A percentile compares a stretch with the other conserved stretches of the same genome.
phyloP scores from a whole-genome alignment of 352 stramenopile genomes.

The Pseudoperonospora humuli region DNA sequence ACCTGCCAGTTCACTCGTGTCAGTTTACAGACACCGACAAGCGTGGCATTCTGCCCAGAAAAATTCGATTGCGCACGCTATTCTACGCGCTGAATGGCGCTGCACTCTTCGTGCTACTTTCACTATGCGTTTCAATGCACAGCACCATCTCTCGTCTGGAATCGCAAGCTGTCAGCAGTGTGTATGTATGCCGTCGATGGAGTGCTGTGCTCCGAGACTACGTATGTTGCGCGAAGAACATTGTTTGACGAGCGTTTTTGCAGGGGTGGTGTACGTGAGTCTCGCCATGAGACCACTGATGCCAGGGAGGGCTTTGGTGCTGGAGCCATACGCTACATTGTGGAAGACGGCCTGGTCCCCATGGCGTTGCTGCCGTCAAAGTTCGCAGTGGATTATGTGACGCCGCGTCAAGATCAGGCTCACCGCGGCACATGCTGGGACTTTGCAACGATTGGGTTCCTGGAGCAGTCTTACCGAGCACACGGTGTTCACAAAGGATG shows the following conservation, averaged over 20 bases:
- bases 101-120: conserved; percentile 45
- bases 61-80: conserved; percentile 26
- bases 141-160: conserved; percentile 54
- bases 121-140: conserved; percentile 66
- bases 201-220: not conserved
- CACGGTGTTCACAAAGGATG: conserved; percentile 57
- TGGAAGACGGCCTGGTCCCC: conserved; percentile 37
- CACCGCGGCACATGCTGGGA: conserved; percentile 78
- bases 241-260: not conserved
- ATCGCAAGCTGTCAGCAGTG: conserved; percentile 6
- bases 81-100: conserved; percentile 57
- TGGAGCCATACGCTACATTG: conserved; percentile 6
- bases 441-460: conserved; percentile 68
- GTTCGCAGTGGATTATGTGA: conserved; percentile 74
- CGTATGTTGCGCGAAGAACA: not conserved
- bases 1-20: conserved; percentile 8
- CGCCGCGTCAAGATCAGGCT: conserved; percentile 62
- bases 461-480: conserved; percentile 73
- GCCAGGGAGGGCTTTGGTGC: conserved; percentile 6
- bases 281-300: conserved; percentile 9
- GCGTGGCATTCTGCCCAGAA: not conserved
- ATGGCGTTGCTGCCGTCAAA: conserved; percentile 71
- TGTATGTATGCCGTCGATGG: conserved; percentile 8
- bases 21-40: conserved; percentile 2
- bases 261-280: conserved; percentile 14